phyloP scores from a whole-genome alignment of 805 yeast genomes.

The Candida argentea region DNA sequence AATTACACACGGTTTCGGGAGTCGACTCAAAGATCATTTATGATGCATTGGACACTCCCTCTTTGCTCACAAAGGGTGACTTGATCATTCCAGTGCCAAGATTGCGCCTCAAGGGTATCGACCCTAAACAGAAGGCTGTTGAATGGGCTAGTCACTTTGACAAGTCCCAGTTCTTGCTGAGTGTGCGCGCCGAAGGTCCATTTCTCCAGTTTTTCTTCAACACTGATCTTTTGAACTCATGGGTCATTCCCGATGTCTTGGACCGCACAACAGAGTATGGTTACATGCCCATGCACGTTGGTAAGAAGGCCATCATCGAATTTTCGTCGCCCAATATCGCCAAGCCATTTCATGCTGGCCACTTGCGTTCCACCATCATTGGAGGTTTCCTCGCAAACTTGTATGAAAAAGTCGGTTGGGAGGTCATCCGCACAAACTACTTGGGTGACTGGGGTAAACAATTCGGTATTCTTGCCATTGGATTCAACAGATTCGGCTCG shows the following conservation, averaged over 20 bases:
- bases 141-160: conserved; percentile 78
- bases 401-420: conserved; percentile 86
- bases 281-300: conserved; percentile 58
- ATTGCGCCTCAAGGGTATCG: conserved; percentile 66
- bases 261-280: conserved; percentile 59
- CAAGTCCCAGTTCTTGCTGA: conserved; percentile 54
- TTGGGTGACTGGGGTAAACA: conserved; percentile 99
- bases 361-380: conserved; percentile 91
- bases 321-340: conserved; percentile 98
- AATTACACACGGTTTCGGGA: conserved; percentile 62
- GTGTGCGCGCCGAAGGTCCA: conserved; percentile 78
- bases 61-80: conserved; percentile 85
- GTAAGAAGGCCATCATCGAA: conserved; percentile 65
- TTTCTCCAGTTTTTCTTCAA: conserved; percentile 84
- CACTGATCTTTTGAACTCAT: conserved; percentile 51
- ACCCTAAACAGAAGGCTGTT: conserved; percentile 58
- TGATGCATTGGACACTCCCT: conserved; percentile 83
- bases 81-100: conserved; percentile 88
- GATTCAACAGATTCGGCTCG: conserved; percentile 76
- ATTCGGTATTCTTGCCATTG: conserved; percentile 92
- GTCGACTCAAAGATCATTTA: conserved; percentile 62
- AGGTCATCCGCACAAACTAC: conserved; percentile 87
- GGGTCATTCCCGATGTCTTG: conserved; percentile 63
- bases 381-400: conserved; percentile 91
- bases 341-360: conserved; percentile 99